A percentile compares a stretch with the other conserved stretches of the same genome.
Conservation (phyloP, 495 filamentous ascomycete genomes). For the Aspergillus coremiiformis region DNA sequence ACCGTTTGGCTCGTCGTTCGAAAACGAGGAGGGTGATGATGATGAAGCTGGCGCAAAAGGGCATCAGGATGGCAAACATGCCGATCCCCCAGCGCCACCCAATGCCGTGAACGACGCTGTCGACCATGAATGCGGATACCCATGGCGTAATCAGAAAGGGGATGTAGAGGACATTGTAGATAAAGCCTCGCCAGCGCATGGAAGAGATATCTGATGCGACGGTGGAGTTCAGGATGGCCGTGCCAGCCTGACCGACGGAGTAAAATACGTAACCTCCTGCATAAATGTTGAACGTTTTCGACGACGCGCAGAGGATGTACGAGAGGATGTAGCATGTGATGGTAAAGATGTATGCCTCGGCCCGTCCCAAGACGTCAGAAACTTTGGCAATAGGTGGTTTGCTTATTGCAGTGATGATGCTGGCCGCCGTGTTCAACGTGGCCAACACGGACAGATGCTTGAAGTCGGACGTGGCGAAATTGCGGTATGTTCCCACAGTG, state of each 20-base stretch:
- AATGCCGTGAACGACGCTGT: constrained; percentile 38
- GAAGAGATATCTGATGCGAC: constrained; percentile 42
- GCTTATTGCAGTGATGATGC: constrained; percentile 37
- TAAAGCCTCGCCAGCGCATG: constrained; percentile 40
- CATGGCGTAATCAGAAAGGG: constrained; percentile 42
- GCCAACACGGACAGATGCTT: constrained; percentile 35
- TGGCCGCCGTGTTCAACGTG: constrained; percentile 34
- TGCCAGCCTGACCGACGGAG: constrained; percentile 38
- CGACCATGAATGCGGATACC: constrained; percentile 37
- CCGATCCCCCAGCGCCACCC: constrained; percentile 48
- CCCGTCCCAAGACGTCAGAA: constrained; percentile 42
- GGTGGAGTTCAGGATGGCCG: constrained; percentile 40
- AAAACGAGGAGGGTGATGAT: constrained; percentile 39
- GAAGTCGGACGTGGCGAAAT: constrained; percentile 41
- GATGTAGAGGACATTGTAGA: constrained; percentile 37
- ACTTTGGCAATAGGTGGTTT: constrained; percentile 46
- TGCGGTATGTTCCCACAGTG: constrained; percentile 41
- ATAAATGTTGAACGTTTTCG: constrained; percentile 35
- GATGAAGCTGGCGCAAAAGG: constrained; percentile 40
- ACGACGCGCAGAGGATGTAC: constrained; percentile 41
- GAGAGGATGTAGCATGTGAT: constrained; percentile 38
- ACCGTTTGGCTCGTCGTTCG: constrained; percentile 29
- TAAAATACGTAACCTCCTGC: constrained; percentile 41
- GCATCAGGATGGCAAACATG: constrained; percentile 45
- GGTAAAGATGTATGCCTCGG: constrained; percentile 37